Base-by-base conservation (phyloP, 176 grass and related monocot genomes). In the Sorghum bicolor region DNA sequence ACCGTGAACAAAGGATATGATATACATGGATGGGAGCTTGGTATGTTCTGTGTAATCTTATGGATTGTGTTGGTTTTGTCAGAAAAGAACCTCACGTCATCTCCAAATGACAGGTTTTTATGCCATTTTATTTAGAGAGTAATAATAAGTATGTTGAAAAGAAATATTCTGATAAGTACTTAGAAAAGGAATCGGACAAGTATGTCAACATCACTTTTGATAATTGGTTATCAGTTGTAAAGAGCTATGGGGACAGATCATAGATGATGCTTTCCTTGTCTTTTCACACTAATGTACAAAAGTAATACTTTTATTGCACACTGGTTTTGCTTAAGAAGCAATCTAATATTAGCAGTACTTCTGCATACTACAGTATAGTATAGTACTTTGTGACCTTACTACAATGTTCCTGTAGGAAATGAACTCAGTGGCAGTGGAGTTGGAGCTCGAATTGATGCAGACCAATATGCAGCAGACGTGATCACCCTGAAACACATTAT, bases 1-100 rank as follows among this genome's bases (percentile, higher is more conserved):
- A 93, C 91, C 0, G 91, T 91, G 61, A 70, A 72, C 15, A 97
- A 89, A 75, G 88, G 91, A 71, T 97, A 97, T 30, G 68, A 74
- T 15, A 90, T 97, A 55, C 74, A 90, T 94, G 94, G 94, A 30
- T 97, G 91, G 94, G 94, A 97, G 76, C 89, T 97, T n/a, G 94
- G 94, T 97, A 86, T 15, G 92, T 30, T 40, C 29, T 31, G 8
- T 34, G 2, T 57, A 22, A 32, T 58, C 36, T 78, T 78, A 12
- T 62, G 63, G 20, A 24, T 13, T 26, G 7, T 74, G 68, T 41
- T 26, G 15, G 4, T 67, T 76, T 43, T 53, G 13, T 40, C 32
- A 29, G 4, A 50, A 44, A 73, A 83, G 38, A 31, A 25, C 40
- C 20, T 67, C 30, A 69, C 13, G 37, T 77, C 40, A 19, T 76